These are phyloP conservation scores for Ormosia emarginata DNA, from an alignment of 306 rosid species.

Conservation along the genomic window DNA sequence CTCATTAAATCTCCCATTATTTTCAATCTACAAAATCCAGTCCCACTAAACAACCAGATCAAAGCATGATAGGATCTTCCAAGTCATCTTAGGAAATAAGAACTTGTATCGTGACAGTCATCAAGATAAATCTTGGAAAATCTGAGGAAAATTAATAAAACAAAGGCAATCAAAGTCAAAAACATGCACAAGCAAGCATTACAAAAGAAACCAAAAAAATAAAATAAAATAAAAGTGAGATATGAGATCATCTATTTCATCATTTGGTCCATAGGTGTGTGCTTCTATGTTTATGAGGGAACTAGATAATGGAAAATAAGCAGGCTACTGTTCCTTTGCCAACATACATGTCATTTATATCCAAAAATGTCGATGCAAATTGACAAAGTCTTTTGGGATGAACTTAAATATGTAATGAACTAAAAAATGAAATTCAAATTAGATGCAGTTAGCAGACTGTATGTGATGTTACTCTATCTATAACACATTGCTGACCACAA, in stretches of 20 bases:
- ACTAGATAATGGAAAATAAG: neutral
- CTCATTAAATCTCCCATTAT: neutral
- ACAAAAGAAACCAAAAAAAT: neutral
- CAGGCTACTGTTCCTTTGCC: neutral
- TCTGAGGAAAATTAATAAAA: neutral
- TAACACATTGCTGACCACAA: neutral
- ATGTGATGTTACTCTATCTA: neutral
- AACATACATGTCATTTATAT: neutral
- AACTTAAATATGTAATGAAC: neutral
- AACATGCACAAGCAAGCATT: neutral
- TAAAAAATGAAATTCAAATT: neutral
- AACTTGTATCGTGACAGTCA: neutral
- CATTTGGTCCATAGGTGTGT: neutral
- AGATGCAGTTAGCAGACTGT: neutral
- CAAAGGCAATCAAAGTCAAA: neutral
- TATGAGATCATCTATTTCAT: neutral
- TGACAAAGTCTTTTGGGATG: neutral
- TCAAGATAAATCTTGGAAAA: conserved; percentile 3
- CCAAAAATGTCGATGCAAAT: neutral
- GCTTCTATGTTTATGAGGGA: neutral
- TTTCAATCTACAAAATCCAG: conserved; percentile 8
- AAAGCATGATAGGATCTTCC: neutral
- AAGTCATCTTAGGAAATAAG: neutral
- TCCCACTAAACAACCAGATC: conserved; percentile 6
- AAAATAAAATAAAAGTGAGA: neutral